These are phyloP conservation scores for Podospora fimiseda DNA, from an alignment of 495 filamentous ascomycete genomes.

Conservation along the genomic window DNA sequence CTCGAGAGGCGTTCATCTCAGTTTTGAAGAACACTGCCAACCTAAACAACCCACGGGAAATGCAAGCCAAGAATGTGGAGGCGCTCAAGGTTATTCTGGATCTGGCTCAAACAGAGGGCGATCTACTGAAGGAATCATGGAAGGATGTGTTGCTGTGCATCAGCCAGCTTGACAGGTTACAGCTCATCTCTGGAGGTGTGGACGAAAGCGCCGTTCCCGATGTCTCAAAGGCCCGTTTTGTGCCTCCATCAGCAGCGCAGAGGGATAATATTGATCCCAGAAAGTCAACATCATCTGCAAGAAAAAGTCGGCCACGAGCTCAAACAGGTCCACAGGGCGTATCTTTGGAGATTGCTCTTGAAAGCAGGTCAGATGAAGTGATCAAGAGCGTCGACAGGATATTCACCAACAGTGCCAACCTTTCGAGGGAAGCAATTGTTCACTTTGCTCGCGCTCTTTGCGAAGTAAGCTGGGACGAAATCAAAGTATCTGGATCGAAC, in stretches of 20 bases:
- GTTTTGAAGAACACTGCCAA: constrained; percentile 91
- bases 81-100: constrained; percentile 86
- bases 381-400: constrained; percentile 89
- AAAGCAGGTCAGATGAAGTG: constrained; percentile 86
- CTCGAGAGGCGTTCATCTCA: constrained; percentile 88
- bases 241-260: constrained; percentile 46
- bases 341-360: constrained; percentile 79
- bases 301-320: constrained; percentile 59
- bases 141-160: constrained; percentile 92
- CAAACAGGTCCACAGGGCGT: constrained; percentile 60
- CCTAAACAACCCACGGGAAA: constrained; percentile 88
- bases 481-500: constrained; percentile 90
- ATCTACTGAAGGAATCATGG: constrained; percentile 84
- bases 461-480: constrained; percentile 98
- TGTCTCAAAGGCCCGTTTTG: constrained; percentile 75
- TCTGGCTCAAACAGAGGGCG: constrained; percentile 85
- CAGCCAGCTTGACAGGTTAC: constrained; percentile 90
- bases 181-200: constrained; percentile 89
- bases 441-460: constrained; percentile 90
- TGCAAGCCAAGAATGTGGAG: constrained; percentile 94
- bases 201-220: constrained; percentile 90
- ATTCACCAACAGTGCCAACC: constrained; percentile 89
- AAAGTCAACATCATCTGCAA: constrained; percentile 59
- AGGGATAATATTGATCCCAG: constrained; percentile 47
- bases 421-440: constrained; percentile 94